Evolutionary conservation across 2,329 filamentous ascomycete species (phyloP).

Genomic region (Tricladium varicosporioides): DNA sequence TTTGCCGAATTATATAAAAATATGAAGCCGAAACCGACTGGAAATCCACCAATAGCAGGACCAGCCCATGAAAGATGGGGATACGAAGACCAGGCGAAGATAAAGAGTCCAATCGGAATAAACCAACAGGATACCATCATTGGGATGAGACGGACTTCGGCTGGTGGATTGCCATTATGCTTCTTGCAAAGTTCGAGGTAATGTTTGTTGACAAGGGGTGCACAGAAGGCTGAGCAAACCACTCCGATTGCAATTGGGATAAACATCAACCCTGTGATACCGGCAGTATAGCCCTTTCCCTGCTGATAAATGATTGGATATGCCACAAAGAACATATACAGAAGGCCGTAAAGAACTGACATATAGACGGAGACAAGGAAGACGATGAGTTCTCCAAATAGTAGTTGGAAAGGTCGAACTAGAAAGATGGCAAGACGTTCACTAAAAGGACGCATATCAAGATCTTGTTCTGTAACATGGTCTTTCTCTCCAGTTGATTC

Average conservation of each 20-base stretch:
- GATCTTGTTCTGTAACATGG: constrained; percentile 77
- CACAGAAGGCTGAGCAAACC: constrained; percentile 60
- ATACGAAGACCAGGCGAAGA: constrained; percentile 66
- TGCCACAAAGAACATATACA: constrained; percentile 47
- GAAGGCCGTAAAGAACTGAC: constrained; percentile 62
- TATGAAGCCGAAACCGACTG: constrained; percentile 63
- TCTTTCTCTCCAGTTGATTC: constrained; percentile 63
- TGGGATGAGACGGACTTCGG: constrained; percentile 75
- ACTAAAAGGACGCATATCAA: constrained; percentile 66
- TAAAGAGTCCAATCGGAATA: constrained; percentile 65
- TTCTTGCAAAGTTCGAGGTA: constrained; percentile 64
- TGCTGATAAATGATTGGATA: constrained; percentile 67
- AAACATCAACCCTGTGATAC: constrained; percentile 81
- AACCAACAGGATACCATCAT: constrained; percentile 80
- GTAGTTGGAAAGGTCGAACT: constrained; percentile 78
- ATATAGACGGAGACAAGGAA: constrained; percentile 83
- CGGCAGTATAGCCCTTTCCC: constrained; percentile 74
- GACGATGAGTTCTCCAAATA: constrained; percentile 82
- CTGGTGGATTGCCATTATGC: constrained; percentile 70
- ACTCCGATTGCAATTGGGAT: constrained; percentile 80
- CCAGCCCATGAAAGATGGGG: constrained; percentile 54
- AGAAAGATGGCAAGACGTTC: constrained; percentile 74
- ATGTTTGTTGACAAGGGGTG: constrained; percentile 76
- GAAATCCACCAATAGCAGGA: constrained; percentile 54
- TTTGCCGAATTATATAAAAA: constrained; percentile 62